A percentile compares a stretch with the other conserved stretches of the same genome.
These are phyloP conservation scores for Saccharomycopsis oosterbeekiorum DNA, from an alignment of 805 yeast species.

Conservation along the genomic window DNA sequence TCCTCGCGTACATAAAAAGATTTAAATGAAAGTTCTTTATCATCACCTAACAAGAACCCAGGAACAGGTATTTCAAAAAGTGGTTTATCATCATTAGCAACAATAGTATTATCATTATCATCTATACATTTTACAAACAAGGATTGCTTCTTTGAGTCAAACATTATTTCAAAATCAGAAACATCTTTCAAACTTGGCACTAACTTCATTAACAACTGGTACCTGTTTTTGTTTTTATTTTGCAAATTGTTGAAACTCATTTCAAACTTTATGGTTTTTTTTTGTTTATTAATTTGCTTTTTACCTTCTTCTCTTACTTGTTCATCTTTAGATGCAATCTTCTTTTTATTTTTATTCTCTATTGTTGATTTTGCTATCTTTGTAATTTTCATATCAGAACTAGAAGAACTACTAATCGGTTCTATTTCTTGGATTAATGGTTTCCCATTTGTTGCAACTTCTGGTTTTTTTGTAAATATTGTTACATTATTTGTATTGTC, in stretches of 20 bases:
- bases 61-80: constrained; percentile 31
- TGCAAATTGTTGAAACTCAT: constrained; percentile 21
- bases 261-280: constrained; percentile 17
- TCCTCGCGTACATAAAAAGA: constrained; percentile 1
- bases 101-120: constrained; percentile 7
- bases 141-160: constrained; percentile 24
- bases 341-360: background rate
- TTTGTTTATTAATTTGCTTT: constrained; percentile 2
- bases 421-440: constrained; percentile 50
- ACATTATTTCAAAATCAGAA: constrained; percentile 27
- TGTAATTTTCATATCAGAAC: background rate
- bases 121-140: constrained; percentile 27
- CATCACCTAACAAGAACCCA: background rate
- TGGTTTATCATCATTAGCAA: constrained; percentile 19
- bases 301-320: background rate
- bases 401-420: constrained; percentile 11
- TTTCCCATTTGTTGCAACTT: constrained; percentile 20
- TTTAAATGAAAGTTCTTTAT: background rate
- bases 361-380: background rate
- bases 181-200: constrained; percentile 23
- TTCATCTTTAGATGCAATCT: background rate
- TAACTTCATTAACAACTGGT: constrained; percentile 28
- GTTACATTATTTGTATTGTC: background rate
- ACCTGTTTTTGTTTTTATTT: constrained; percentile 24
- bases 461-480: constrained; percentile 20